Conservation (phyloP, 148 eudicot species). For the Pharnaceum exiguum region DNA sequence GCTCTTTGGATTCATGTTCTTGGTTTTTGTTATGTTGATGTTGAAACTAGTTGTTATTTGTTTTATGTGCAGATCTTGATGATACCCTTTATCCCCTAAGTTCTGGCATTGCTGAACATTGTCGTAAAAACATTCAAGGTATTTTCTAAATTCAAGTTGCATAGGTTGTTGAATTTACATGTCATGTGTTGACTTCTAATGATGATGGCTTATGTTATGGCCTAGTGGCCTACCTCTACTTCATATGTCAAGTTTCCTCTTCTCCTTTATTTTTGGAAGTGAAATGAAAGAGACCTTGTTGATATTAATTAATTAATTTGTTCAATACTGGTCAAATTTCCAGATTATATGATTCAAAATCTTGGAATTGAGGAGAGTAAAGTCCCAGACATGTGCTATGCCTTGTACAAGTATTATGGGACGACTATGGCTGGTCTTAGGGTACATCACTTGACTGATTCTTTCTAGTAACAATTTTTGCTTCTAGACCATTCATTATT, state of each 20-base stretch:
- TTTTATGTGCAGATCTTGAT: constrained; percentile 68
- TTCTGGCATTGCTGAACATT: constrained; percentile 60
- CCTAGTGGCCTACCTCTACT: too few relatives aligned
- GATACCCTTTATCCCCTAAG: constrained; percentile 90
- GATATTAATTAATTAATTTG: not conserved
- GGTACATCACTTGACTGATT: constrained; percentile 31
- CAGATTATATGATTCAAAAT: constrained; percentile 69
- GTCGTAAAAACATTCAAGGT: constrained; percentile 75
- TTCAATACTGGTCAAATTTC: not conserved
- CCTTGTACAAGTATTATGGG: constrained; percentile 78
- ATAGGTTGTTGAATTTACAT: not conserved
- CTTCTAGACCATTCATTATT: not conserved
- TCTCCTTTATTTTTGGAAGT: not conserved
- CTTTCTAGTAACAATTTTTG: not conserved
- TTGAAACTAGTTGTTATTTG: not conserved
- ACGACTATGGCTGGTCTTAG: constrained; percentile 95
- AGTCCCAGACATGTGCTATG: constrained; percentile 50
- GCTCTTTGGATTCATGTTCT: not conserved
- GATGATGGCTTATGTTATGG: too few relatives aligned
- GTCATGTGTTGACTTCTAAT: too few relatives aligned
- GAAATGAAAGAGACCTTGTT: not conserved
- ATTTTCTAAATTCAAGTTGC: not conserved
- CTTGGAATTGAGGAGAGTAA: constrained; percentile 70
- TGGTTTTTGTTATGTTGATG: not conserved
- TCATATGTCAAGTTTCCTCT: too few relatives aligned